Evolutionary conservation across 192 early-diverging fungal genomes (phyloP).

Genomic region (Diversispora epigaea): DNA sequence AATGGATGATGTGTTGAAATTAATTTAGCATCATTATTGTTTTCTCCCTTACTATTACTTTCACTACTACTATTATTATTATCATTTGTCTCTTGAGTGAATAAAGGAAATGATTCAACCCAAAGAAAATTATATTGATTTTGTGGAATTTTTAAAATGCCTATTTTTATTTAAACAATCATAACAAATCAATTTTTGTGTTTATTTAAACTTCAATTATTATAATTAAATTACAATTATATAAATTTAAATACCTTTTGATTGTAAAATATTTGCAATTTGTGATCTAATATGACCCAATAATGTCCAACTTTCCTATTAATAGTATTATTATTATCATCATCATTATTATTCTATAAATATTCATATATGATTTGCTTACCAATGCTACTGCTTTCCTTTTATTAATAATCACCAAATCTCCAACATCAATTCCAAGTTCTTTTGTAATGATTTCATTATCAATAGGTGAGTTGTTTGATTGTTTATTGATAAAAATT

Average conservation of each 20-base stretch:
- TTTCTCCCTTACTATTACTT: constrained; percentile 39
- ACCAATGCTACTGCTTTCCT: constrained; percentile 49
- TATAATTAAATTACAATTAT: no score
- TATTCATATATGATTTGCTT: constrained; percentile 32
- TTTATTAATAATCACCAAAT: constrained; percentile 56
- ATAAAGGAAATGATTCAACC: constrained; percentile 88
- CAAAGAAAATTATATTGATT: constrained; percentile 72
- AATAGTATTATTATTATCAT: not conserved
- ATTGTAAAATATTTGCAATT: constrained; percentile 51
- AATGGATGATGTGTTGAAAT: constrained; percentile 90
- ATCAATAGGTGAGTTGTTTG: not conserved
- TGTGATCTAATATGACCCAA: constrained; percentile 61
- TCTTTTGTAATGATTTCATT: constrained; percentile 25
- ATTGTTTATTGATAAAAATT: no score
- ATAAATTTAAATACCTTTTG: constrained; percentile 40
- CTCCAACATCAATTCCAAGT: constrained; percentile 51
- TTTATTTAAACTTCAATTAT: not conserved
- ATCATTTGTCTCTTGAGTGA: constrained; percentile 69
- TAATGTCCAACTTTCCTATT: constrained; percentile 52
- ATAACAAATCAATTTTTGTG: not conserved
- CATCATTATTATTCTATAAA: not conserved
- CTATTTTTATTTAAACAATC: constrained; percentile 29
- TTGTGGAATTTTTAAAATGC: constrained; percentile 47
- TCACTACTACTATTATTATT: constrained; percentile 19
- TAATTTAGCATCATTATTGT: constrained; percentile 42